phyloP scores from a whole-genome alignment of 768 basidiomycete species.

The Botryobasidium botryosum region DNA sequence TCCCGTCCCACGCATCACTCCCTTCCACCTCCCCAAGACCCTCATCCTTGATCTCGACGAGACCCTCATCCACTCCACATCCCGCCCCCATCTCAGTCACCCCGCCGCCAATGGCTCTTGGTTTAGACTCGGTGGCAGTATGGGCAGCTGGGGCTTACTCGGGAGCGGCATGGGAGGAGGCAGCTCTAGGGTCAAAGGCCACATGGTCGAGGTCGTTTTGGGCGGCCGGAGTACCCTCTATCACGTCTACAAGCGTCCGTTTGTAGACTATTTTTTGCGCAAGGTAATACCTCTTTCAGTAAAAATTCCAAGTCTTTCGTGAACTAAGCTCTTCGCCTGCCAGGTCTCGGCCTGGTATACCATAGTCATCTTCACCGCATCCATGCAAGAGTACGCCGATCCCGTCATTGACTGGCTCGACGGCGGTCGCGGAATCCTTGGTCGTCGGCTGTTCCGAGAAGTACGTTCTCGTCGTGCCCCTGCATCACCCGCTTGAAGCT shows the following conservation, averaged over 20 bases:
- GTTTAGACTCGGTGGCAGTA: constrained; percentile 31
- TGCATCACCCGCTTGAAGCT: neutral
- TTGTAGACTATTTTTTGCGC: constrained; percentile 86
- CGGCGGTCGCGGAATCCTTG: constrained; percentile 79
- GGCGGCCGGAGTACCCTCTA: constrained; percentile 82
- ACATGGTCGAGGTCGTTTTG: constrained; percentile 85
- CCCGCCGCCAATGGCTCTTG: constrained; percentile 27
- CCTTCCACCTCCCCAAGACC: constrained; percentile 77
- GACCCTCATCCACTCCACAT: constrained; percentile 95
- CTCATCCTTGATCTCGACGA: constrained; percentile 96
- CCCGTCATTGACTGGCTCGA: constrained; percentile 99
- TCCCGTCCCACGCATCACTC: constrained; percentile 34
- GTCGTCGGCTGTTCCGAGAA: constrained; percentile 81
- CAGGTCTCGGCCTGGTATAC: constrained; percentile 99
- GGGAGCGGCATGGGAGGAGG: constrained; percentile 17
- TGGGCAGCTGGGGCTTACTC: constrained; percentile 9
- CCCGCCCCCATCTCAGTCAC: constrained; percentile 29
- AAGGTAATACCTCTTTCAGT: constrained; percentile 33
- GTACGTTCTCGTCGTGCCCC: constrained; percentile 28
- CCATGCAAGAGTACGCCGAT: constrained; percentile 98
- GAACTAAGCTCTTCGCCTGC: constrained; percentile 5
- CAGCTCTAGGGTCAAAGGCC: constrained; percentile 27
- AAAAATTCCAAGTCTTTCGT: neutral
- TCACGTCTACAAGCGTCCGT: constrained; percentile 96
- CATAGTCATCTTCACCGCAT: constrained; percentile 95